Base-by-base conservation (phyloP, 2,329 filamentous ascomycete genomes). In the Fusarium buxicola region DNA sequence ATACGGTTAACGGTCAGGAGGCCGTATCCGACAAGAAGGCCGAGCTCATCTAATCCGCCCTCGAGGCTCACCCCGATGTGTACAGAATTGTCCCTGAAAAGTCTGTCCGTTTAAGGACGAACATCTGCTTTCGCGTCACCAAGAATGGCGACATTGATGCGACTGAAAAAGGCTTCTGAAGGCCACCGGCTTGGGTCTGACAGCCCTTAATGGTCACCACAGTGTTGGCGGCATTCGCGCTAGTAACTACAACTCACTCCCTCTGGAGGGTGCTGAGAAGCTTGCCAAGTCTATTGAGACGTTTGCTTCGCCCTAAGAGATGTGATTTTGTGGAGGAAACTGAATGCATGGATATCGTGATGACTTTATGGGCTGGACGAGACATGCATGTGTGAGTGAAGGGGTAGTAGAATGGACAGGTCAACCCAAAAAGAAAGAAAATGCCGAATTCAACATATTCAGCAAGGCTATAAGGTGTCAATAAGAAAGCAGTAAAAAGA, bases 221-320 rank as follows among this genome's bases (percentile, higher is more conserved):
- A 91, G 86, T 58, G 89, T 98, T 4, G 59, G 64, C 8, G 65
- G 68, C 8, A 94, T 97, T 60, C 86, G 94, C 12, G 90, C 89
- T 16, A 91, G 86, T 76, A 97, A 95, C 75, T 98, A 97, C 80
- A 97, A 97, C 78, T 90, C 92, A 2, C 89, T 97, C 36, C 77
- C 90, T 0, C 73, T 89, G 0, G 84, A 86, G 35, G 89, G 86
- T 0, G 89, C 87, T 0, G 81, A 91, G 76, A 89, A 89, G 76
- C 80, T 94, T 40, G 88, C 85, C 41, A 76, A 78, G 25, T 92
- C 90, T 62, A 82, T 93, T 48, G 71, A 78, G 10, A 72, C 75
- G 1, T 88, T 87, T 73, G 84, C 85, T 25, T 58, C 62, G 10
- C 52, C 47, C 25, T 58, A 24, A 54, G 15, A 25, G 27, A 12